A percentile compares a stretch with the other conserved stretches of the same genome.
Conservation (phyloP, 805 yeast species). For the Pichia manshurica region DNA sequence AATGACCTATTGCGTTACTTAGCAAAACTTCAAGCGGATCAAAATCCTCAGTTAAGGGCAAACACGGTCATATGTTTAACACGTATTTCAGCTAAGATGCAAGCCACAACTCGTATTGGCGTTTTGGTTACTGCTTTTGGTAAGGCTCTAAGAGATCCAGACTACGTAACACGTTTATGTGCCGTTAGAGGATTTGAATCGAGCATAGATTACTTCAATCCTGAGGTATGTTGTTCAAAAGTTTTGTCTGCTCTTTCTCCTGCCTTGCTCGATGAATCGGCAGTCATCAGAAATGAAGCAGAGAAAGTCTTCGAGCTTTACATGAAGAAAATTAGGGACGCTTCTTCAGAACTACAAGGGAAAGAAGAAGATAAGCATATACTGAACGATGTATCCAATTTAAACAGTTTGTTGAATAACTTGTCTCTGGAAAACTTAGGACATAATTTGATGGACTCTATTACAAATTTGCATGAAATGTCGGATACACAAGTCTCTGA, state of each 20-base stretch:
- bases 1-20: conserved; percentile 75
- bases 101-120: conserved; percentile 50
- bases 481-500: conserved; percentile 6
- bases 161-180: conserved; percentile 65
- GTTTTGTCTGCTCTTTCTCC: conserved; percentile 82
- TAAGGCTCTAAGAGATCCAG: conserved; percentile 75
- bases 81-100: conserved; percentile 55
- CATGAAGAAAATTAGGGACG: conserved; percentile 46
- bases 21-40: conserved; percentile 79
- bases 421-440: conserved; percentile 24
- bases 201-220: conserved; percentile 59
- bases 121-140: conserved; percentile 85
- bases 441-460: conserved; percentile 1
- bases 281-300: conserved; percentile 68
- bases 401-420: conserved; percentile 14
- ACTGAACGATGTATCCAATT: conserved; percentile 17
- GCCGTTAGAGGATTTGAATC: conserved; percentile 70
- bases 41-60: conserved; percentile 68
- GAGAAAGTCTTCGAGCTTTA: conserved; percentile 59
- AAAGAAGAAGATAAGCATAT: conserved; percentile 26
- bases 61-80: conserved; percentile 68
- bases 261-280: conserved; percentile 69
- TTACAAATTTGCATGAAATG: conserved; percentile 5
- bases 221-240: conserved; percentile 72
- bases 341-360: conserved; percentile 33